phyloP scores from a whole-genome alignment of 176 grass and related monocot species.

The Bromus sterilis region DNA sequence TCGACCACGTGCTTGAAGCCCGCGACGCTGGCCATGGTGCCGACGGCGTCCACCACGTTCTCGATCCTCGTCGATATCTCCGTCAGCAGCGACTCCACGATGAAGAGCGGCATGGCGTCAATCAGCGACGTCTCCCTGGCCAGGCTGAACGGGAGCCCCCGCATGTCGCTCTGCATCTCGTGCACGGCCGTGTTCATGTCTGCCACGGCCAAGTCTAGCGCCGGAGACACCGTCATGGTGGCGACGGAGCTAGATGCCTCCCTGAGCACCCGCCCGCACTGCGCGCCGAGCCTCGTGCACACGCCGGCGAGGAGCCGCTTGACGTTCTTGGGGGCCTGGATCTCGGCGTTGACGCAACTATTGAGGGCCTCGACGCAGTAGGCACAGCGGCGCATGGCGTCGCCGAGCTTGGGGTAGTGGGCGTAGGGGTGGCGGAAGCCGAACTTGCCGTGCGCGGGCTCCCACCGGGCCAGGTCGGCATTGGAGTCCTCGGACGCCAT shows the following conservation, averaged over 20 bases:
- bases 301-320: constrained; percentile 43
- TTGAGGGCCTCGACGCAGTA: constrained; percentile 77
- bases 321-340: constrained; percentile 29
- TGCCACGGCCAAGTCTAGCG: constrained; percentile 42
- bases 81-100: constrained; percentile 46
- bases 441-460: constrained; percentile 71
- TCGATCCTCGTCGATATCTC: constrained; percentile 57
- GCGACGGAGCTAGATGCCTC: constrained; percentile 54
- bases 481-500: constrained; percentile 85
- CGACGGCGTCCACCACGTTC: constrained; percentile 50
- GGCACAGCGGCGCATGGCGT: constrained; percentile 67
- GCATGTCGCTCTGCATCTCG: constrained; percentile 57
- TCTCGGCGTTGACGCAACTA: constrained; percentile 47
- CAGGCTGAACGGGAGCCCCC: constrained; percentile 41
- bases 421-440: constrained; percentile 72
- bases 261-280: constrained; percentile 44
- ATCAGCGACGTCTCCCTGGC: constrained; percentile 14
- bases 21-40: constrained; percentile 34
- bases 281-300: constrained; percentile 38
- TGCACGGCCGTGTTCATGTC: constrained; percentile 66
- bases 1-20: constrained; percentile 35
- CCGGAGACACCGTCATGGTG: constrained; percentile 28
- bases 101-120: constrained; percentile 53
- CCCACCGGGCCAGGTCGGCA: constrained; percentile 84
- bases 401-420: constrained; percentile 67